Conservation (phyloP, 352 stramenopile genomes). For the Blastocystis sp. region DNA sequence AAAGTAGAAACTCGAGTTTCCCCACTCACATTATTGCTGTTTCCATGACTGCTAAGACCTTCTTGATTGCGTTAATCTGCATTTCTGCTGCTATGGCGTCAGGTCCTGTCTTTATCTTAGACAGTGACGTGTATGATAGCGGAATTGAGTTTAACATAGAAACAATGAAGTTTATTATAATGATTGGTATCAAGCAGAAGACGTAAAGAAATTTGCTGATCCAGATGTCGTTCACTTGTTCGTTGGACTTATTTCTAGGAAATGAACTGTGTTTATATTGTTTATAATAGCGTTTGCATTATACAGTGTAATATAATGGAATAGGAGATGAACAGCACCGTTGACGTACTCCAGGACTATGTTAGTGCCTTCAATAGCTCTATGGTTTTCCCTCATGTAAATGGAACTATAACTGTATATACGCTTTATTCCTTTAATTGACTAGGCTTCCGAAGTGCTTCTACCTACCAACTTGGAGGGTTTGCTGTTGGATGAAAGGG, state of each 20-base stretch:
- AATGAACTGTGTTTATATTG: neutral
- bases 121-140: neutral
- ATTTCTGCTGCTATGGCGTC: constrained; percentile 6
- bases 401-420: neutral
- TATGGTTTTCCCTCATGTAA: neutral
- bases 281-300: neutral
- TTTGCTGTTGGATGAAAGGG: neutral
- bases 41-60: constrained; percentile 21
- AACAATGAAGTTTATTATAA: constrained; percentile 29
- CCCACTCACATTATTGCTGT: constrained; percentile 29
- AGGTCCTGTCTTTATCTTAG: constrained; percentile 5
- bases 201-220: neutral
- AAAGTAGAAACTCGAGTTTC: constrained; percentile 48
- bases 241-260: neutral
- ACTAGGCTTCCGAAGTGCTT: neutral
- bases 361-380: neutral
- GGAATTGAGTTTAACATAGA: neutral
- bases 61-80: constrained; percentile 41
- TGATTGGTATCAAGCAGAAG: neutral
- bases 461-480: neutral
- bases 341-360: neutral
- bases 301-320: neutral
- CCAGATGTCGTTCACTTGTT: neutral
- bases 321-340: neutral
- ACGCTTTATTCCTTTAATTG: neutral